Evolutionary conservation across 108 stramenopile species (phyloP), one percentile per base, ranked within the genome.

Genomic region (Skeletonema marinoi): DNA sequence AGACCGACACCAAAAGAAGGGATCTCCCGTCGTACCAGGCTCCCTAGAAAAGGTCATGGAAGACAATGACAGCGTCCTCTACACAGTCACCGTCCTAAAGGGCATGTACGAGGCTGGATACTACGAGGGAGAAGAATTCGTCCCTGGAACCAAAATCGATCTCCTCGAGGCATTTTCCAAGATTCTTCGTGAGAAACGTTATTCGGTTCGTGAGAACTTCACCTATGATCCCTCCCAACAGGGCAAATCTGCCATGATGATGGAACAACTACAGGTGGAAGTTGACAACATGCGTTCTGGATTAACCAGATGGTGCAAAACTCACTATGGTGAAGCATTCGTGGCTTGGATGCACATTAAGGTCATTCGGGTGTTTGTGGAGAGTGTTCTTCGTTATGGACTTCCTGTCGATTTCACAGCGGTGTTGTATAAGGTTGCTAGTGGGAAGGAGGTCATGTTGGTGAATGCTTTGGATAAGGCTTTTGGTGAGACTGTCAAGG

Each of bases 301-400:
- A 25, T 78, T 98, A 64, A 91, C 92, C 78, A 88, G 96, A 61
- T 99, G 98, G 98, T 98, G 98, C 88, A 94, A 93, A 85, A 96
- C 96, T 36, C 98, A 99, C 78, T 99, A 90, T 74, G 97, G 97
- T 58, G 98, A 99, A 83, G 93, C 95, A 32, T 97, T 96, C 71
- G 94, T 93, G 25, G 97, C 96, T 4, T 99, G 98, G 98, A 95
- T 98, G 90, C 98, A 99, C 82, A 88, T 98, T 62, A 99, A 99
- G 87, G 93, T 97, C 36, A 96, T 99, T 68, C 93, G 96, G 30
- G 97, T 96, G 12, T 99, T 98, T 85, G 95, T 97, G 32, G 98
- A 99, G 88, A 91, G 91, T 75, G 97, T 99, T 13, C 78, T 99
- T 32, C 92, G 97, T 46, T 99, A 98, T 67, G 98, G 98, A 36